Evolutionary conservation across 495 filamentous ascomycete genomes (phyloP), one percentile per base, ranked within the genome.

Genomic region (Penicillium parvum): DNA sequence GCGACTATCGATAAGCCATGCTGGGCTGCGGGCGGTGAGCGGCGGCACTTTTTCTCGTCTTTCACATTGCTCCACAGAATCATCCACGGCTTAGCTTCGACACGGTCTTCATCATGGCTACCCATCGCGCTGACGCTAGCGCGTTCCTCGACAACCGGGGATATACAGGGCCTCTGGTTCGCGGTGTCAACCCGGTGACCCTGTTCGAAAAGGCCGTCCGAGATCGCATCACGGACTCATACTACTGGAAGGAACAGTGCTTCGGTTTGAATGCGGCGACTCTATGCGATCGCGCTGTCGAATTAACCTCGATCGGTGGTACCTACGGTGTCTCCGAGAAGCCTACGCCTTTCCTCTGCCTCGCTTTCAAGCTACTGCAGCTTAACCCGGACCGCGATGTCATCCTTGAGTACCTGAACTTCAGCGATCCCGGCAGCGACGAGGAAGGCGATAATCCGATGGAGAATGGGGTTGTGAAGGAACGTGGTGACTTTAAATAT

Each of bases 161-260:
- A 47, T 88, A 88, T 61, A 67, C 64, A 4, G 84, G 84, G 37
- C 63, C 73, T 11, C 71, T 84, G 7, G 73, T 88, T 40, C 83
- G 82, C 64, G 86, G 88, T 27, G 79, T 90, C 50, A 95, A 95
- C 68, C 90, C 90, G 0, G 83, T 86, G 5, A 86, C 84, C 5
- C 86, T 96, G 26, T 82, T 96, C 72, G 90, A 96, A 55, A 92
- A 90, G 60, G 82, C 88, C 10, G 87, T 95, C 43, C 85, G 89
- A 45, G 91, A 98, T 61, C 89, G 92, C 56, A 96, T 98, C 64
- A 81, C 87, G 42, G 86, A 95, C 47, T 85, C 80, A 49, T 92
- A 94, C 69, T 98, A 96, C 72, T 98, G 88, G 86, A 96, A 96
- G 66, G 94, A 97, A 63, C 90, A 96, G 64, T 94, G 90, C 60